These are phyloP conservation scores for Verticillium nonalfalfae DNA, from an alignment of 2,329 filamentous ascomycete genomes.

Conservation along the genomic window DNA sequence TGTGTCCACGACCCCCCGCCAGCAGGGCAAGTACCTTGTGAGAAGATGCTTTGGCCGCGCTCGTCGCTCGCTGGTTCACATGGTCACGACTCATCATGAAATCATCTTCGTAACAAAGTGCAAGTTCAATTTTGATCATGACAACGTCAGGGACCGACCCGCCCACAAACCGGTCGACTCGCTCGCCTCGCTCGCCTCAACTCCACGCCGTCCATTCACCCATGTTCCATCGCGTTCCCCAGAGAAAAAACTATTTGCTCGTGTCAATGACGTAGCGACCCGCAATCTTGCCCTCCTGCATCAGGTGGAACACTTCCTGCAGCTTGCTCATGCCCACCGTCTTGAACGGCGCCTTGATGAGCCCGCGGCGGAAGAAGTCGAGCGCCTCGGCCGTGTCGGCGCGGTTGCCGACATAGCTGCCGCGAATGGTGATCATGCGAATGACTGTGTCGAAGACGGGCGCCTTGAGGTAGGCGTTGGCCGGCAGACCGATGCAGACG, in stretches of 20 bases:
- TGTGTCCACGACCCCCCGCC: too few species aligned
- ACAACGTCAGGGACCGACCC: background rate
- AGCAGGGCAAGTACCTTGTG: too few species aligned
- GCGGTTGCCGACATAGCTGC: conserved; percentile 89
- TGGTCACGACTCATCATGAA: background rate
- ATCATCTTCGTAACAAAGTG: background rate
- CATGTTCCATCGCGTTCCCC: conserved; percentile 3
- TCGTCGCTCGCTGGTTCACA: too few species aligned
- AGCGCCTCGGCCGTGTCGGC: conserved; percentile 83
- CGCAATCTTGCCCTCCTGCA: conserved; percentile 65
- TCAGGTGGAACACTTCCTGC: conserved; percentile 71
- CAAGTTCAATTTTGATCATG: background rate
- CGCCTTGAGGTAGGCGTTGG: conserved; percentile 70
- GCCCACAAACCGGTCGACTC: background rate
- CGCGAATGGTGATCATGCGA: conserved; percentile 87
- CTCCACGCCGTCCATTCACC: background rate
- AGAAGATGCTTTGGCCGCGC: too few species aligned
- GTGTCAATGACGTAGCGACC: conserved; percentile 77
- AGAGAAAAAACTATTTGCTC: conserved; percentile 39
- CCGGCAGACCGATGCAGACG: conserved; percentile 84
- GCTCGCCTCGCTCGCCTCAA: background rate
- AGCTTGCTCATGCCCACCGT: conserved; percentile 74
- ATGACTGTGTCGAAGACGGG: conserved; percentile 87
- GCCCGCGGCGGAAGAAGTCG: conserved; percentile 78
- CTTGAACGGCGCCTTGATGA: conserved; percentile 87